phyloP scores from a whole-genome alignment of 164 flowering plant genomes.

The Tetracentron sinense region DNA sequence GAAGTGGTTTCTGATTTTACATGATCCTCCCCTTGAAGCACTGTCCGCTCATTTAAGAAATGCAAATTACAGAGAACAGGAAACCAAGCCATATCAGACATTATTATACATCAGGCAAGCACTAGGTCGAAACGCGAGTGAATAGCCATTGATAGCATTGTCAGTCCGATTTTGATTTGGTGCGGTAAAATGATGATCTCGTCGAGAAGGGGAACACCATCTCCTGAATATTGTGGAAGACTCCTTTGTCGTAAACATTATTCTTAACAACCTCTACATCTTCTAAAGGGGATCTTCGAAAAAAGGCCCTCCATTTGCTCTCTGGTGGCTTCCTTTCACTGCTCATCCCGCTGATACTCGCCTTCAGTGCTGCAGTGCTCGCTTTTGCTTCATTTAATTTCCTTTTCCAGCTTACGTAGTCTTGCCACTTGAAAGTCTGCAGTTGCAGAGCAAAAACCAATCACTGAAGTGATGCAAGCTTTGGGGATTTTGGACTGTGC shows the following conservation, averaged over 20 bases:
- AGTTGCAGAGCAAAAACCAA: constrained; percentile 2
- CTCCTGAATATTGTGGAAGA: constrained; percentile 53
- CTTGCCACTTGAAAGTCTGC: constrained; percentile 93
- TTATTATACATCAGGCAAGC: neutral
- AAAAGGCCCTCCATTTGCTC: constrained; percentile 70
- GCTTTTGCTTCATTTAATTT: constrained; percentile 76
- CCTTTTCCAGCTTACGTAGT: constrained; percentile 64
- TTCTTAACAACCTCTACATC: constrained; percentile 39
- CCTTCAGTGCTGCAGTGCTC: constrained; percentile 71
- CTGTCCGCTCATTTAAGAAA: too few species aligned
- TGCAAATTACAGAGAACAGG: too few species aligned
- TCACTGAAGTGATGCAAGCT: neutral
- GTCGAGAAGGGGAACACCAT: constrained; percentile 60
- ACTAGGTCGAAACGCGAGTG: too few species aligned
- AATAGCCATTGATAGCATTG: neutral
- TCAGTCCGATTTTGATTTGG: constrained; percentile 40
- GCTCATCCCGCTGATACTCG: constrained; percentile 50
- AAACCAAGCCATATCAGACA: neutral
- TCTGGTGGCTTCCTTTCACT: constrained; percentile 42
- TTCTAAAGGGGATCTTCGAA: constrained; percentile 54
- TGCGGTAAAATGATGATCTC: constrained; percentile 47
- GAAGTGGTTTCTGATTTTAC: too few species aligned
- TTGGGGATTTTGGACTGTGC: neutral
- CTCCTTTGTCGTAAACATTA: constrained; percentile 73
- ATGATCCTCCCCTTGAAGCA: too few species aligned